Evolutionary conservation across 2,329 filamentous ascomycete species (phyloP).

Genomic region (Phyllosticta paracitricarpa): DNA sequence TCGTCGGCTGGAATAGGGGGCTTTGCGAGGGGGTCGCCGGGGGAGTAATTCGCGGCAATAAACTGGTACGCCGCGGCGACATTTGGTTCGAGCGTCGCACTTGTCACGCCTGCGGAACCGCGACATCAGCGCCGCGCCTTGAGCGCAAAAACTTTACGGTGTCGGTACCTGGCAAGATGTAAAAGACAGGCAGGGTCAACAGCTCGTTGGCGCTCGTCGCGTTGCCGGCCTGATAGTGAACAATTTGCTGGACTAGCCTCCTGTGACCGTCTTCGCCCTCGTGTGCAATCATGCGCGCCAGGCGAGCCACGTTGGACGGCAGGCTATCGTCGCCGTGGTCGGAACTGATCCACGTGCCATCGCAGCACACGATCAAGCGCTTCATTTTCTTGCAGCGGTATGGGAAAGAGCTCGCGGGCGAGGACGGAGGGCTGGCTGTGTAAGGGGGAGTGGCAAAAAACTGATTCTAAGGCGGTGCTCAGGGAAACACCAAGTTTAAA

Average conservation of each 20-base stretch:
- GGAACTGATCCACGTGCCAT: constrained; percentile 23
- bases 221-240: constrained; percentile 42
- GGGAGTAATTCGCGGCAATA: constrained; percentile 43
- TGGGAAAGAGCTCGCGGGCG: no score
- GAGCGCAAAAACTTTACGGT: neutral
- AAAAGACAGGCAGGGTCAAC: neutral
- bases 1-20: constrained; percentile 40
- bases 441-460: neutral
- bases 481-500: neutral
- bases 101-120: constrained; percentile 29
- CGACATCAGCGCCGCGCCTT: neutral
- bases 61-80: constrained; percentile 42
- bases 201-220: constrained; percentile 21
- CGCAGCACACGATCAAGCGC: constrained; percentile 23
- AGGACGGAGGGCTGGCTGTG: no score
- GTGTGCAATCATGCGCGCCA: constrained; percentile 40
- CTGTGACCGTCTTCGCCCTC: constrained; percentile 35
- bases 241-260: constrained; percentile 32
- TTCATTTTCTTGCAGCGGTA: constrained; percentile 11
- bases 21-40: constrained; percentile 20
- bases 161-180: neutral
- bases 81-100: constrained; percentile 38
- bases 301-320: constrained; percentile 41
- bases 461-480: neutral
- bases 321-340: constrained; percentile 16